Base-by-base conservation (phyloP, 257 asterid genomes). In the Solanum gandarillasii region DNA sequence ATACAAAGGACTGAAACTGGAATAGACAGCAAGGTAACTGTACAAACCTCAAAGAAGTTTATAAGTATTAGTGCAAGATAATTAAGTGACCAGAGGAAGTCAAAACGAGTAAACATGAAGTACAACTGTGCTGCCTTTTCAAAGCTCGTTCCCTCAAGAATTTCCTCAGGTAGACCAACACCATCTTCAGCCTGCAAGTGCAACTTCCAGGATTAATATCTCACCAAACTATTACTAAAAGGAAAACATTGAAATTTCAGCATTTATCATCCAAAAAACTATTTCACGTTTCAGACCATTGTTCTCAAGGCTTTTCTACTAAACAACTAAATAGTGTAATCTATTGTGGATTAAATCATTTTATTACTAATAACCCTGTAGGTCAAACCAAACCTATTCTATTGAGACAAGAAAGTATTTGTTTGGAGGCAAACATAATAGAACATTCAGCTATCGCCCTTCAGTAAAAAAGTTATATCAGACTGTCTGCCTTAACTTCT, bases 171-270 rank as follows among this genome's bases (percentile, higher is more conserved):
- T 70, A 97, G 92, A 86, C 99, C 99, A 87, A 93, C 87, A 67
- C 99, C 99, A 84, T 97, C 99, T 94, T 97, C 99, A 90, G 99
- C 99, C 99, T 97, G 95, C 89, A 91, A 83, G 48, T 7, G 67
- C 9, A 20, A 58, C 67, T 58, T 58, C 67, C 67, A 58, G 67
- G 67, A 58, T 58, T 7, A 58, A 58, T 58, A 58, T 7, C 74
- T 84, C 31, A 85, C 65, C 18, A 75, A 83, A 38, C 46, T 9
- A 43, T 46, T 43, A 74, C 35, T 70, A 87, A 68, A 87, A 31
- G 73, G 55, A 78, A n/a, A 35, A 23, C 68, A 38, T 16, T 34
- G 78, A 52, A 27, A 52, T 67, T 46, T 70, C 87, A 91, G 76
- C 23, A 71, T 70, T 88, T 82, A 48, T 48, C 86, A 48, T 32